A percentile compares a stretch with the other conserved stretches of the same genome.
Evolutionary conservation across 306 rosid genomes (phyloP).

Genomic region (peach (Prunus persica)): DNA sequence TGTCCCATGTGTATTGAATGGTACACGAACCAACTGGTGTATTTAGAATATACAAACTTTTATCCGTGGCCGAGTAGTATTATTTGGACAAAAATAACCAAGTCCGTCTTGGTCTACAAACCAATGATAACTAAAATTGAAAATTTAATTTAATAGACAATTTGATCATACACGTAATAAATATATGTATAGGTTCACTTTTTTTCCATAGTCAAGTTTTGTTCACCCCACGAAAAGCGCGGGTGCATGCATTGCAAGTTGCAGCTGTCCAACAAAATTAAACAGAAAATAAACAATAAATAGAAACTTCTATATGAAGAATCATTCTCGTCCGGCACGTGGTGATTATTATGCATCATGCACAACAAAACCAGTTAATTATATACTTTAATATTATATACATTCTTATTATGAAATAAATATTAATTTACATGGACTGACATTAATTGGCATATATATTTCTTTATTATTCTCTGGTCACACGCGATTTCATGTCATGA

Average conservation of each 20-base stretch:
- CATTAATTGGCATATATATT: background rate
- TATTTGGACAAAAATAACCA: no score
- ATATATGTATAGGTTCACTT: background rate
- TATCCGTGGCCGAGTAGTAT: no score
- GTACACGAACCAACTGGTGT: no score
- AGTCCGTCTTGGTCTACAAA: no score
- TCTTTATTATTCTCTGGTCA: background rate
- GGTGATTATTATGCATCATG: background rate
- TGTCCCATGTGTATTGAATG: fast-evolving
- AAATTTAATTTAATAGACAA: no score
- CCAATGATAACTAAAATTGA: no score
- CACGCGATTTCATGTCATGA: background rate
- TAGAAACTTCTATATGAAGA: background rate
- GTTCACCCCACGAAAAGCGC: background rate
- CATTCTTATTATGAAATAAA: background rate
- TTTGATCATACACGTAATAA: no score
- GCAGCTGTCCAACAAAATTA: background rate
- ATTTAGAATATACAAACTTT: no score
- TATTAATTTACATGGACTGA: background rate
- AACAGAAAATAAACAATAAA: background rate
- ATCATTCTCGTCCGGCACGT: background rate
- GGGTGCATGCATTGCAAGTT: background rate
- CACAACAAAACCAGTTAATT: background rate
- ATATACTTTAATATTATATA: background rate
- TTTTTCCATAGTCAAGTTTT: background rate